Base-by-base conservation (phyloP, 495 filamentous ascomycete genomes). In the Talaromyces stipitatus region DNA sequence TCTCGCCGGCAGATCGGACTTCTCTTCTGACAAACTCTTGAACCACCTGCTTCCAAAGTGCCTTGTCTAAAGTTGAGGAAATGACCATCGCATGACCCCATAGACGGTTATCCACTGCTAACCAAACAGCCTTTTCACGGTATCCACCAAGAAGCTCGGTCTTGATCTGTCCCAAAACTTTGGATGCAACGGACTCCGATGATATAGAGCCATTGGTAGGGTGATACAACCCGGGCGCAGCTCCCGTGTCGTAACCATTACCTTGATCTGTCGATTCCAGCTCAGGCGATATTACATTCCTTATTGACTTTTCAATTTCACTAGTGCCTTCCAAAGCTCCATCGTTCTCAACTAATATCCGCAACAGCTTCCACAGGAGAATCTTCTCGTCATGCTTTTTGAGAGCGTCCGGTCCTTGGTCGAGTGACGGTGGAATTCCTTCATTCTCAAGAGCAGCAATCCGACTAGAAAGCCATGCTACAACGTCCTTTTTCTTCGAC, bases 71-170 rank as follows among this genome's bases (percentile, higher is more conserved):
- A 1, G 92, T 92, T 30, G 88, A 91, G 16, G 95, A 84, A 43
- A 99, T 83, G 33, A 97, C 80, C 78, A 99, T 85, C 8, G 95
- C 95, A 71, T 99, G 95, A 10, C 88, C 92, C 95, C 95, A 99
- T 3, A 97, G 74, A 33, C 90, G 84, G 66, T 88, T 87, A 65
- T 99, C 95, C n/a, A 89, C 92, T 6, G 95, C 95, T 56, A 83
- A 76, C 94, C 94, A 97, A 10, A 95, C 86, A 2, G 95, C 95
- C 63, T 92, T 90, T 63, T 96, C 91, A 10, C 88, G 81, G 28
- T 99, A 88, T 11, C 95, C 94, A 32, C 77, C 70, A 5, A 96
- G 72, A 22, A 99, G 80, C 60, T 83, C 72, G 24, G 76, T 83
- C 9, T 89, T 84, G 48, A 99, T 78, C 29, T 78, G 76, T 55